Evolutionary conservation across 495 filamentous ascomycete species (phyloP).

Genomic region (Aspergillus biplanus): DNA sequence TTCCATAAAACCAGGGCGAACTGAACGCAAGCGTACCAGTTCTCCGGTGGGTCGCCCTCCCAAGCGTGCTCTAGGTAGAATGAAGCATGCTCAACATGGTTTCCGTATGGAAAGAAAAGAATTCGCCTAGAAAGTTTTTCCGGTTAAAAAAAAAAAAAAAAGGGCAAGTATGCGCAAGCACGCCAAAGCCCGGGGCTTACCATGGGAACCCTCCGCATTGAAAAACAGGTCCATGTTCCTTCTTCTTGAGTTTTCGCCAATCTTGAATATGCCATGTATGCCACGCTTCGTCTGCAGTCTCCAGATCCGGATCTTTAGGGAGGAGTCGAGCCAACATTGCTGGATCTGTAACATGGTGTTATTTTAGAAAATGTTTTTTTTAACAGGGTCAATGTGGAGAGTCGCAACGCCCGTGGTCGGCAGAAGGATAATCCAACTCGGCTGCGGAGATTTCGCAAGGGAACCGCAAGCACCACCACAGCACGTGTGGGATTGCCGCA

Average conservation of each 20-base stretch:
- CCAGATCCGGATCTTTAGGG: constrained; percentile 72
- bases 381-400: constrained; percentile 1
- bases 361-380: constrained; percentile 23
- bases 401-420: constrained; percentile 2
- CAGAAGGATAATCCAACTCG: constrained; percentile 1
- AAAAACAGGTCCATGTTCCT: constrained; percentile 87
- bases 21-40: constrained; percentile 96
- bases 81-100: constrained; percentile 87
- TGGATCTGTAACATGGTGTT: constrained; percentile 58
- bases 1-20: constrained; percentile 95
- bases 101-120: constrained; percentile 93
- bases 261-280: constrained; percentile 85
- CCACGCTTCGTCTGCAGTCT: constrained; percentile 67
- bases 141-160: constrained; percentile 19
- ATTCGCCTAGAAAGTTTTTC: constrained; percentile 65
- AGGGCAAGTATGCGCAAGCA: neutral
- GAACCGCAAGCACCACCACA: neutral
- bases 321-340: constrained; percentile 83
- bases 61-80: constrained; percentile 97
- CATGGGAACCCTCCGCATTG: constrained; percentile 86
- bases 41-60: constrained; percentile 71
- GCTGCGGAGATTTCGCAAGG: constrained; percentile 17
- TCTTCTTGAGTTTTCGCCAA: constrained; percentile 74
- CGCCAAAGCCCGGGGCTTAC: constrained; percentile 48
- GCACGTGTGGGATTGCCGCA: constrained; percentile 3